Conservation (phyloP, 768 basidiomycete genomes). For the Trametes cingulata region DNA sequence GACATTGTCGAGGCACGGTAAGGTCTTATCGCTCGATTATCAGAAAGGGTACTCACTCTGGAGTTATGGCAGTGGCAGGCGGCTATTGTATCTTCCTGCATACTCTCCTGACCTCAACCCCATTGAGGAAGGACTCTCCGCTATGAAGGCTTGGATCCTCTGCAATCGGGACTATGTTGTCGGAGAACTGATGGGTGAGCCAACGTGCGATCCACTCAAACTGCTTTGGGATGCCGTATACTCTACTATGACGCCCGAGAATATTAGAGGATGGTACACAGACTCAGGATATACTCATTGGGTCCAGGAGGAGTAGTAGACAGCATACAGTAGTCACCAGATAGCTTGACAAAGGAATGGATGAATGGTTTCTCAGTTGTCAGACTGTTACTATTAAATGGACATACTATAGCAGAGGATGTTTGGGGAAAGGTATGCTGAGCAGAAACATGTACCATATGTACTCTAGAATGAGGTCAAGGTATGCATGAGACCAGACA, state of each 20-base stretch:
- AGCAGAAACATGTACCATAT: too few species aligned
- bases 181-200: background rate
- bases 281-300: background rate
- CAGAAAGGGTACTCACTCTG: too few species aligned
- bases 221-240: constrained; percentile 3
- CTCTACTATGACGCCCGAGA: background rate
- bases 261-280: background rate
- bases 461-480: too few species aligned
- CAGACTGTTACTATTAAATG: too few species aligned
- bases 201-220: background rate
- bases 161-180: background rate
- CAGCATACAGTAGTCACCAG: too few species aligned
- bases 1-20: background rate
- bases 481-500: too few species aligned
- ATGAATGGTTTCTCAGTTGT: too few species aligned
- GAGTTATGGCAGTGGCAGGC: background rate
- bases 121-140: constrained; percentile 36
- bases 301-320: background rate
- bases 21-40: too few species aligned
- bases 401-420: too few species aligned
- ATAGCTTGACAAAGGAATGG: too few species aligned
- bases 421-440: too few species aligned
- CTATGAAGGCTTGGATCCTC: constrained; percentile 3
- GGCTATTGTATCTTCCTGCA: constrained; percentile 31
- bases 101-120: constrained; percentile 41